These are phyloP conservation scores for Pseudopyrenochaeta lycopersici DNA, from an alignment of 2,329 filamentous ascomycete species.

Conservation along the genomic window DNA sequence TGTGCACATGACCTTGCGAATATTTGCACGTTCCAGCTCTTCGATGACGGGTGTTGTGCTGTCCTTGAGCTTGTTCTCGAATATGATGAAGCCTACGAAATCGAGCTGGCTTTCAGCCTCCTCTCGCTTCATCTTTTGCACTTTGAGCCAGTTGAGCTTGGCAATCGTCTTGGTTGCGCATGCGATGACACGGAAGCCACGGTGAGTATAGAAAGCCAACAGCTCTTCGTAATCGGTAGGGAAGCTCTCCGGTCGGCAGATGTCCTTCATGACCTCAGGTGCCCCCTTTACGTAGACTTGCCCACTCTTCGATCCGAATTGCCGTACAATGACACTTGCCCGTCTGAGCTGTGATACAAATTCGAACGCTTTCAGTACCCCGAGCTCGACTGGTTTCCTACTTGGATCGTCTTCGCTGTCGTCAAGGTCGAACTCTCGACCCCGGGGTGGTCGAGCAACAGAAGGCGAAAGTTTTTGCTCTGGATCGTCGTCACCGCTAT, in stretches of 20 bases:
- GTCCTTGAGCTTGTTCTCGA: constrained; percentile 97
- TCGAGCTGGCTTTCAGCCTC: constrained; percentile 85
- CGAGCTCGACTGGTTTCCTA: constrained; percentile 76
- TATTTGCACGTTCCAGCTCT: constrained; percentile 83
- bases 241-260: constrained; percentile 85
- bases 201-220: constrained; percentile 89
- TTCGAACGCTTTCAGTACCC: constrained; percentile 90
- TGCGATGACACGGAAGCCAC: constrained; percentile 95
- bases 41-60: constrained; percentile 82
- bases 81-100: constrained; percentile 96
- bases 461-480: constrained; percentile 86
- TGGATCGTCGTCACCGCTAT: constrained; percentile 75
- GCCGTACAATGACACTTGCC: constrained; percentile 90
- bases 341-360: constrained; percentile 92
- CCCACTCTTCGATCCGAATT: constrained; percentile 84
- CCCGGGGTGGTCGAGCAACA: constrained; percentile 80
- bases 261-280: constrained; percentile 94
- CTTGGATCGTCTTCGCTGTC: constrained; percentile 55
- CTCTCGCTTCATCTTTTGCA: constrained; percentile 88
- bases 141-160: constrained; percentile 91
- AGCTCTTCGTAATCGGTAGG: constrained; percentile 90
- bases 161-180: constrained; percentile 89
- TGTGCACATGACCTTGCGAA: constrained; percentile 94
- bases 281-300: constrained; percentile 96
- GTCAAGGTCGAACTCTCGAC: constrained; percentile 66